Conservation (phyloP, 2,329 filamentous ascomycete genomes). For the Monosporascus cannonballus region DNA sequence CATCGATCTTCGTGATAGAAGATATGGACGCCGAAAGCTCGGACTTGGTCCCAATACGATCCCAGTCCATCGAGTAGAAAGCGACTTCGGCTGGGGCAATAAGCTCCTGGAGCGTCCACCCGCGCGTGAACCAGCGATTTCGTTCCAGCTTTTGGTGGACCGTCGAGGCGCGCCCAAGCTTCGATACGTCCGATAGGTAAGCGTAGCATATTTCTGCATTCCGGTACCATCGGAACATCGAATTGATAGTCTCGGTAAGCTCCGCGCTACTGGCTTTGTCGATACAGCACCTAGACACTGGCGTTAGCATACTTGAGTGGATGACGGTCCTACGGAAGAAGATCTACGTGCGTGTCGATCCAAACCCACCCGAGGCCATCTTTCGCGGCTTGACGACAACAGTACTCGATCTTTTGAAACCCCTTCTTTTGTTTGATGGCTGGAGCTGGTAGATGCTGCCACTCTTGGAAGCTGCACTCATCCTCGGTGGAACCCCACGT, state of each 20-base stretch:
- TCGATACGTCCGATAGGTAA: constrained; percentile 14
- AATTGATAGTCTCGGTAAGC: constrained; percentile 17
- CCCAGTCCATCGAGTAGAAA: constrained; percentile 17
- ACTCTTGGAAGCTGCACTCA: constrained; percentile 13
- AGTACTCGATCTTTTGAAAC: constrained; percentile 14
- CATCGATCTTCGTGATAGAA: constrained; percentile 13
- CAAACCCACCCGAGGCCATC: constrained; percentile 18
- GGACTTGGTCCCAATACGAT: constrained; percentile 12
- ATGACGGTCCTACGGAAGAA: neutral
- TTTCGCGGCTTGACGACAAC: constrained; percentile 9
- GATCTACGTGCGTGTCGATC: constrained; percentile 15
- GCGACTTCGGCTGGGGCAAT: constrained; percentile 16
- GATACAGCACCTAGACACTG: constrained; percentile 15
- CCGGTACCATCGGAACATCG: constrained; percentile 20
- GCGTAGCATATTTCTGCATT: constrained; percentile 15
- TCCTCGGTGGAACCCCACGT: constrained; percentile 11
- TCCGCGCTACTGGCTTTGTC: constrained; percentile 21
- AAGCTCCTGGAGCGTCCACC: constrained; percentile 17
- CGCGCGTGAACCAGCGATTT: constrained; percentile 10
- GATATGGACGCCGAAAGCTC: constrained; percentile 11
- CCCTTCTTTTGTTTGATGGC: constrained; percentile 8
- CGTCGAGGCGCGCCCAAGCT: neutral
- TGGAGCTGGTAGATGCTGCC: constrained; percentile 1
- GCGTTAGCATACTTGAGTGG: neutral
- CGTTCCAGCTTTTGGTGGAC: constrained; percentile 8